A percentile compares a stretch with the other conserved stretches of the same genome.
Evolutionary conservation across 2,329 filamentous ascomycete genomes (phyloP).

Genomic region (Alternaria sp.): DNA sequence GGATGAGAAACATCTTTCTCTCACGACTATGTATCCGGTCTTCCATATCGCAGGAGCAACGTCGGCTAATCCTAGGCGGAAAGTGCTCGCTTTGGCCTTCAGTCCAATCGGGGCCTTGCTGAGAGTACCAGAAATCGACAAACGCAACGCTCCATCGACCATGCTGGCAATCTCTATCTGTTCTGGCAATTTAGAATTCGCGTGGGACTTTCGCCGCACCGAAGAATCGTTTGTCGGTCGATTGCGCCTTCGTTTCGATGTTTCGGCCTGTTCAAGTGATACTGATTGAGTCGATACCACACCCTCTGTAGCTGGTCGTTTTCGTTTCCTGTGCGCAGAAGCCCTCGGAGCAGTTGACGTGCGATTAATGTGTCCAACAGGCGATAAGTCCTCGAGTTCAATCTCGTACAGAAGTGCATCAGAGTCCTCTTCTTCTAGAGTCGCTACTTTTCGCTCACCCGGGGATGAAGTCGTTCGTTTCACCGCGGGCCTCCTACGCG

Average conservation of each 20-base stretch:
- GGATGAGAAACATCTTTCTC: neutral
- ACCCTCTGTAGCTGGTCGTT: neutral
- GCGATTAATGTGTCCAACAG: neutral
- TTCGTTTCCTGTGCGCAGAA: slow-evolving; percentile 4
- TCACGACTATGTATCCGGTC: slow-evolving; percentile 45
- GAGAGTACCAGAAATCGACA: slow-evolving; percentile 41
- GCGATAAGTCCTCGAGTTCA: neutral
- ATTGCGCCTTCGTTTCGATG: neutral
- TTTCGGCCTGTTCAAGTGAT: neutral
- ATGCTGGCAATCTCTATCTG: slow-evolving; percentile 17
- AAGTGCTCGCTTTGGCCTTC: slow-evolving; percentile 42
- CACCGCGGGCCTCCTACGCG: slow-evolving; percentile 1
- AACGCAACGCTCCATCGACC: slow-evolving; percentile 46
- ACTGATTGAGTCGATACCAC: neutral
- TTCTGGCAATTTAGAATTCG: neutral
- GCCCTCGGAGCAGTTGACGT: neutral
- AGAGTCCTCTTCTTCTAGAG: neutral
- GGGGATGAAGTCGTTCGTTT: slow-evolving; percentile 18
- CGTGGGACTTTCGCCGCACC: neutral
- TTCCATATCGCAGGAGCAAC: slow-evolving; percentile 51
- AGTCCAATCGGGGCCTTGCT: slow-evolving; percentile 28
- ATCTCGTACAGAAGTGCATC: neutral
- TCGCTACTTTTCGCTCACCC: neutral
- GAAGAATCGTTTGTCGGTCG: neutral
- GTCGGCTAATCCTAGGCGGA: slow-evolving; percentile 43